Evolutionary conservation across 2,329 filamentous ascomycete genomes (phyloP), one percentile per base, ranked within the genome.

Genomic region (Aspergillus eucalypticola): DNA sequence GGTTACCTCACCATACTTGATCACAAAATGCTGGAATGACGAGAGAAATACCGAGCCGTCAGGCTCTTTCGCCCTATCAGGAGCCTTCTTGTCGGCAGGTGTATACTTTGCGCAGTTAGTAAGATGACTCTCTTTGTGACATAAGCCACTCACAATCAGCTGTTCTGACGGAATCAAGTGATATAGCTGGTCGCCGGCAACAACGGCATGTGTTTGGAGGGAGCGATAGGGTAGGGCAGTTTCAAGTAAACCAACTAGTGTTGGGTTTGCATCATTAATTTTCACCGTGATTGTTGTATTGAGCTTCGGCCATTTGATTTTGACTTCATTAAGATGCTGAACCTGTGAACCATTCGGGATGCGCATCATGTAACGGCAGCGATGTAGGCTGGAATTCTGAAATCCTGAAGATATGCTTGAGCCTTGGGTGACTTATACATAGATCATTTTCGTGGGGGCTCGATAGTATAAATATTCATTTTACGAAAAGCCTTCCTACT

Each of bases 101-200:
- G 61, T 64, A 50, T 61, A 61, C 59, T 64, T 32, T 8, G 5
- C 13, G 11, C 5, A 29, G 11, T 32, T 8, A 53, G 51, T n/a
- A 41, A 41, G 50, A 35, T 17, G 5, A 15, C 32, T 15, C 10
- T 35, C 5, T 19, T 13, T 29, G 7, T 27, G 19, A 13, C 11
- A 29, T 23, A 38, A 3, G 5, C 5, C 17, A 55, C 56, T 57
- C 41, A 64, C 59, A 23, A 64, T 56, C 21, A 64, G 25, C 2
- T 41, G n/a, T 41, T 64, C 62, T 8, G 32, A 50, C 8, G 62
- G 62, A 38, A 64, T 54, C 21, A 64, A 57, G 32, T 64, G 62
- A 41, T 62, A 64, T 21, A 64, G 39, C 32, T 64, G 60, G 44
- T 64, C 62, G 7, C 62, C 62, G 8, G 62, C 55, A 23, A 64